phyloP scores from a whole-genome alignment of 176 grass and related monocot genomes.

The Thalia dealbata region DNA sequence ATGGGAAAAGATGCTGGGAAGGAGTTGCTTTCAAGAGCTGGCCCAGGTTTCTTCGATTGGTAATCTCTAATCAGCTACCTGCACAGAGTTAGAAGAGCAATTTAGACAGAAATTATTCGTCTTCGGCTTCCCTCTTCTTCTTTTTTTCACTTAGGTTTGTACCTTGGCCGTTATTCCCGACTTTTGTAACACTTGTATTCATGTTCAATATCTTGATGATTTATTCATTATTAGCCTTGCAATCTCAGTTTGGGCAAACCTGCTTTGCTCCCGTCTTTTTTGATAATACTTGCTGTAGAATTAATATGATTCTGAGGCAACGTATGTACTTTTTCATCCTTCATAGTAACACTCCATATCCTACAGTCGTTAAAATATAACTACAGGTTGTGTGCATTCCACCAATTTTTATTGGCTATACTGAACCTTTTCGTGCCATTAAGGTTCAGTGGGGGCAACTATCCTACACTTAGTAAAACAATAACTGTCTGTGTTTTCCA shows the following conservation, averaged over 20 bases:
- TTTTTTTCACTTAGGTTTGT: not conserved
- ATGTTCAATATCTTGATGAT: not conserved
- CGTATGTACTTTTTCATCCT: no score
- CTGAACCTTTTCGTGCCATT: no score
- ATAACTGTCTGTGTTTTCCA: no score
- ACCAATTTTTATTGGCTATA: no score
- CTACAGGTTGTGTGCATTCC: no score
- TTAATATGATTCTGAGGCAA: not conserved
- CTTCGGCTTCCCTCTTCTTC: not conserved
- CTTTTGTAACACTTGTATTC: not conserved
- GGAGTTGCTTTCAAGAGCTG: slow-evolving; percentile 71
- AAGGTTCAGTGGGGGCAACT: no score
- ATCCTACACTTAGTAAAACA: no score
- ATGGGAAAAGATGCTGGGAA: slow-evolving; percentile 89
- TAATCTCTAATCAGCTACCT: slow-evolving; percentile 9
- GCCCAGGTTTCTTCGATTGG: slow-evolving; percentile 76
- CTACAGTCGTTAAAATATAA: no score
- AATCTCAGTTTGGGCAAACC: not conserved
- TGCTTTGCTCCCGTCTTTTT: not conserved
- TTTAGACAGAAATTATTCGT: not conserved
- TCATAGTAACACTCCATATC: no score
- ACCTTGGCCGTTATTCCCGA: not conserved
- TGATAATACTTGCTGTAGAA: not conserved
- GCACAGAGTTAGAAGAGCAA: not conserved
- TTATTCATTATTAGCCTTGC: not conserved